Percentiles rank a stretch among this genome's conserved stretches.
Evolutionary conservation across 805 yeast genomes (phyloP).

Genomic region (Ogataea paradorogensis): DNA sequence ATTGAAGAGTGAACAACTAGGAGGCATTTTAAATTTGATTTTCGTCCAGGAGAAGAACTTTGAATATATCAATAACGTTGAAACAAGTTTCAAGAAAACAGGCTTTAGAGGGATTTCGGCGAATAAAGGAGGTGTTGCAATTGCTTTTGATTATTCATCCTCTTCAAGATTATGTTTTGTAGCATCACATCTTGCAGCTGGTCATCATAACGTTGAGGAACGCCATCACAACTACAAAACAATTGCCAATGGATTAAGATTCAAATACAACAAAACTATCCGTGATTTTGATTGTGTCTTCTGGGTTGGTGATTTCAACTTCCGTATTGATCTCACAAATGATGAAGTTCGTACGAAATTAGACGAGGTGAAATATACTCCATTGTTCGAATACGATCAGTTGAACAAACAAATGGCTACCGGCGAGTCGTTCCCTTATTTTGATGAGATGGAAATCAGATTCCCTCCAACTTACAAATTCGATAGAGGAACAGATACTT

Average conservation of each 20-base stretch:
- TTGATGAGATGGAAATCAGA: slow-evolving; percentile 72
- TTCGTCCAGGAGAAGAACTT: slow-evolving; percentile 57
- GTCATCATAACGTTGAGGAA: slow-evolving; percentile 74
- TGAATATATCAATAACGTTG: slow-evolving; percentile 55
- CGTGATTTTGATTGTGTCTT: slow-evolving; percentile 79
- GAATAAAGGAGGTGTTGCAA: slow-evolving; percentile 57
- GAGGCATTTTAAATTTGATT: slow-evolving; percentile 74
- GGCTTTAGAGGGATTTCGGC: slow-evolving; percentile 91
- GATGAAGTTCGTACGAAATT: slow-evolving; percentile 57
- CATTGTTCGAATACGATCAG: slow-evolving; percentile 74
- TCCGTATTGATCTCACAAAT: slow-evolving; percentile 68
- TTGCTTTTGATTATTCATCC: slow-evolving; percentile 49
- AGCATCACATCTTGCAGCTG: slow-evolving; percentile 91
- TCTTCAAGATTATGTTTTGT: slow-evolving; percentile 71
- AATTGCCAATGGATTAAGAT: slow-evolving; percentile 64
- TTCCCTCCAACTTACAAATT: slow-evolving; percentile 94
- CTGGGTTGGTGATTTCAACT: slow-evolving; percentile 95
- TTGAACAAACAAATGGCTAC: slow-evolving; percentile 68
- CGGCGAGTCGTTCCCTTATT: slow-evolving; percentile 78
- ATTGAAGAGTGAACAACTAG: slow-evolving; percentile 76
- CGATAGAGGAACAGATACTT: slow-evolving; percentile 76
- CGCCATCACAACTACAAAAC: slow-evolving; percentile 84
- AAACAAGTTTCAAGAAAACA: slow-evolving; percentile 78
- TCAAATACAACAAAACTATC: slow-evolving; percentile 55
- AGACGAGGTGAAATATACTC: slow-evolving; percentile 5